These are phyloP conservation scores for Phialocephala subalpina DNA, from an alignment of 2,329 filamentous ascomycete genomes.

Conservation along the genomic window DNA sequence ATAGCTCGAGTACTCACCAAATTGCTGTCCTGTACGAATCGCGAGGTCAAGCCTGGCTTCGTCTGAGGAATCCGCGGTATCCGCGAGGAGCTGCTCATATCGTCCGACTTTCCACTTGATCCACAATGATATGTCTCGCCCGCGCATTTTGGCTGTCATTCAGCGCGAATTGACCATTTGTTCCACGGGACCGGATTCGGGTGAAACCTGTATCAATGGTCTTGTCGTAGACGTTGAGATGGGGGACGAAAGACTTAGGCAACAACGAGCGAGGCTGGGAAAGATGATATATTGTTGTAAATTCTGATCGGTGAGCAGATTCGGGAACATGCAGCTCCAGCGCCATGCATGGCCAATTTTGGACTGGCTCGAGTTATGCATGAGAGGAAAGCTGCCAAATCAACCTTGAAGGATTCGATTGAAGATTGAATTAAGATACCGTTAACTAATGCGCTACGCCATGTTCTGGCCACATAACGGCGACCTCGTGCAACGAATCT, in stretches of 20 bases:
- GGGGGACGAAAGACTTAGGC: not conserved
- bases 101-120: not conserved
- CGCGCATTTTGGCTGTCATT: not conserved
- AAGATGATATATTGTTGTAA: not conserved
- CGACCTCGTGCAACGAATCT: not conserved
- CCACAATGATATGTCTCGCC: not conserved
- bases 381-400: not conserved
- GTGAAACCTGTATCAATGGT: not conserved
- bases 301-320: conserved; percentile 2
- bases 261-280: conserved; percentile 7
- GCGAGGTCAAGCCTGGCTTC: not conserved
- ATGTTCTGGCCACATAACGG: not conserved
- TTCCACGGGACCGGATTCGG: not conserved
- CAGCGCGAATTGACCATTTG: not conserved
- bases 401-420: not conserved
- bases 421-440: not conserved
- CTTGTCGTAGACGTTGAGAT: not conserved
- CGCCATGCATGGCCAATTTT: not conserved
- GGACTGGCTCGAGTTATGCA: not conserved
- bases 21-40: conserved; percentile 3
- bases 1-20: not conserved
- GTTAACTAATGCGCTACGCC: not conserved
- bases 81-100: not conserved
- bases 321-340: not conserved
- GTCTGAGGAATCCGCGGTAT: not conserved